phyloP scores from a whole-genome alignment of 345 rosid species.

The Orychophragmus violaceus region DNA sequence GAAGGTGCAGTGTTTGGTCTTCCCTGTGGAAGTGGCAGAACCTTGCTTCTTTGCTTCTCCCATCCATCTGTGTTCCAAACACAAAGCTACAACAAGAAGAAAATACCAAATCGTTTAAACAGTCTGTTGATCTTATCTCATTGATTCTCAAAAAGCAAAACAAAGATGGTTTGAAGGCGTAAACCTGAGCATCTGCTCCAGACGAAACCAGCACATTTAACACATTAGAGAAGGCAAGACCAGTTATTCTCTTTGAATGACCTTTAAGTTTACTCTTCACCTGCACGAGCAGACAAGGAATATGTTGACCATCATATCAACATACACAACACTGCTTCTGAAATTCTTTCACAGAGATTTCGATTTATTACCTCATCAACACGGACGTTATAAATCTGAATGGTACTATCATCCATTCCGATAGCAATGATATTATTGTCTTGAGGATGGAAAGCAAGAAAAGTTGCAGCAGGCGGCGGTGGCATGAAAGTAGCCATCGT shows the following conservation, averaged over 20 bases:
- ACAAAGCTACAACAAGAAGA: constrained; percentile 43
- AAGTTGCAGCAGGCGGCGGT: constrained; percentile 89
- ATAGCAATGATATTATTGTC: constrained; percentile 91
- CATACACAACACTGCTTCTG: background rate
- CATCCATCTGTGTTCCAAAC: constrained; percentile 91
- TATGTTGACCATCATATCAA: constrained; percentile 1
- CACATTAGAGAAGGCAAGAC: constrained; percentile 78
- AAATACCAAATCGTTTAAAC: background rate
- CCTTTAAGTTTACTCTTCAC: constrained; percentile 90
- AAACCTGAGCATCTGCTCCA: constrained; percentile 93
- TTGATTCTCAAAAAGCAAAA: background rate
- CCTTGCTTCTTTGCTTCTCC: constrained; percentile 77
- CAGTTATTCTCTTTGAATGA: constrained; percentile 81
- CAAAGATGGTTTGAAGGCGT: background rate
- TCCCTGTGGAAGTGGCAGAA: constrained; percentile 67
- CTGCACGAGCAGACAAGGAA: constrained; percentile 30
- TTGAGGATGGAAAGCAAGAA: constrained; percentile 91
- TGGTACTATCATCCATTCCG: constrained; percentile 86
- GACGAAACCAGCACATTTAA: constrained; percentile 76
- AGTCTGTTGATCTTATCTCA: background rate
- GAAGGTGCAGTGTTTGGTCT: constrained; percentile 52
- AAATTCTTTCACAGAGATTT: background rate
- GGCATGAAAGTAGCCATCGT: constrained; percentile 96
- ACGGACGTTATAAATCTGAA: constrained; percentile 87
- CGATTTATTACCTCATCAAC: constrained; percentile 71